Evolutionary conservation across 2,329 filamentous ascomycete species (phyloP).

Genomic region (Fusarium paranaense): DNA sequence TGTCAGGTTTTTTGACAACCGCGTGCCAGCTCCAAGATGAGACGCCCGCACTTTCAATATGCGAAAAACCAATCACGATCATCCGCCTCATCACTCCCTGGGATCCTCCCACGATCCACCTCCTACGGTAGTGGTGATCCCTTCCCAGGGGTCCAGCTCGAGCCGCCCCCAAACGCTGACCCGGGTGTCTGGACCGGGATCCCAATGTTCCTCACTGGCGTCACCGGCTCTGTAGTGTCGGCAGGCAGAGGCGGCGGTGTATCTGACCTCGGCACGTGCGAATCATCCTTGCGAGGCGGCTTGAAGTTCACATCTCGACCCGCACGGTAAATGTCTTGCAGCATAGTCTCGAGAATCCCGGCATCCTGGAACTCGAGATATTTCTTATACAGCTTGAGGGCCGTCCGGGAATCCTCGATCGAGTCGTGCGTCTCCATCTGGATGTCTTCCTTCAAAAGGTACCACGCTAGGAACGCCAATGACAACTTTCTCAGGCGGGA

Average conservation of each 20-base stretch:
- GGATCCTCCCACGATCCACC: neutral
- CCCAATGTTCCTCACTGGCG: conserved; percentile 56
- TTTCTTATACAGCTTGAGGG: conserved; percentile 88
- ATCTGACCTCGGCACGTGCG: conserved; percentile 60
- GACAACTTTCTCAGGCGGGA: conserved; percentile 87
- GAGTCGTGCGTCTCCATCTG: conserved; percentile 93
- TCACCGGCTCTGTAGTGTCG: conserved; percentile 57
- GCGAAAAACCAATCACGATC: conserved; percentile 2
- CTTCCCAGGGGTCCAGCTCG: conserved; percentile 61
- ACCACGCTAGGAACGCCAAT: conserved; percentile 91
- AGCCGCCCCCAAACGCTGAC: conserved; percentile 53
- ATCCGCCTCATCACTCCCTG: neutral
- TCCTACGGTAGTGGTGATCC: conserved; percentile 52
- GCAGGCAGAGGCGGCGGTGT: conserved; percentile 65
- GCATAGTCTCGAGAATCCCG: conserved; percentile 83
- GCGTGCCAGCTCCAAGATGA: neutral
- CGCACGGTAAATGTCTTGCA: conserved; percentile 83
- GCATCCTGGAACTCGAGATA: conserved; percentile 91
- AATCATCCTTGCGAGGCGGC: conserved; percentile 60
- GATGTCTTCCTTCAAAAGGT: conserved; percentile 91
- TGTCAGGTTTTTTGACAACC: too few species aligned
- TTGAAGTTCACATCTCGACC: conserved; percentile 63
- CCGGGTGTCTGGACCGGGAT: conserved; percentile 49
- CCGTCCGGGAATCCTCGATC: conserved; percentile 94
- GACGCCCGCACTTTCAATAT: neutral